Conservation (phyloP, 2,329 filamentous ascomycete species). For the Elsinoe arachidis region DNA sequence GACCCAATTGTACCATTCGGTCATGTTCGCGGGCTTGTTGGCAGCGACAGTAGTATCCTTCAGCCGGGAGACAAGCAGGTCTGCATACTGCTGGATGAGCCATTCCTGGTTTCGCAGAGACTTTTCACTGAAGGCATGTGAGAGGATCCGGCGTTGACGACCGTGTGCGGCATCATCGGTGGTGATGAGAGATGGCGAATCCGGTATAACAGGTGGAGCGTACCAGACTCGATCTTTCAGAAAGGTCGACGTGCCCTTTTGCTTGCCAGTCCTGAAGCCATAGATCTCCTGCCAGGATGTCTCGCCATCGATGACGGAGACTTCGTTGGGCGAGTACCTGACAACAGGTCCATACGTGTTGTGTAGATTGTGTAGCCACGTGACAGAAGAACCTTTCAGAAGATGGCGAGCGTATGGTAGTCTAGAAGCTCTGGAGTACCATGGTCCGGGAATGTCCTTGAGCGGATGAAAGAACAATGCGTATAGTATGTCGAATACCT, state of each 20-base stretch:
- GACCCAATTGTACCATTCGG: conserved; percentile 28
- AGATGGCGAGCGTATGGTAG: conserved; percentile 27
- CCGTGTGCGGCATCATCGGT: conserved; percentile 26
- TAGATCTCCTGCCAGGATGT: conserved; percentile 38
- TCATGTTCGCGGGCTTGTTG: conserved; percentile 20
- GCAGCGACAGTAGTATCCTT: conserved; percentile 13
- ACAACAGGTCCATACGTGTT: conserved; percentile 36
- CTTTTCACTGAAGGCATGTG: conserved; percentile 36
- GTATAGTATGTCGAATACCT: conserved; percentile 22
- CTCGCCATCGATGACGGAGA: conserved; percentile 37
- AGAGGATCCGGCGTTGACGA: conserved; percentile 30
- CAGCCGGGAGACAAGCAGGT: conserved; percentile 32
- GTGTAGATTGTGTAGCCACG: conserved; percentile 25
- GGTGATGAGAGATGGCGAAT: conserved; percentile 23
- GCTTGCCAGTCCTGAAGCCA: conserved; percentile 30
- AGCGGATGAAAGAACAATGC: conserved; percentile 35
- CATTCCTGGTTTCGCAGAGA: conserved; percentile 34
- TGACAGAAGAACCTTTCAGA: conserved; percentile 20
- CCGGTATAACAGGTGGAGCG: conserved; percentile 23
- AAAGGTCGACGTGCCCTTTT: conserved; percentile 27
- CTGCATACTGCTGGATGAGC: conserved; percentile 32
- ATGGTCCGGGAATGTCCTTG: conserved; percentile 32
- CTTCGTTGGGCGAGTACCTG: conserved; percentile 33
- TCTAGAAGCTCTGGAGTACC: conserved; percentile 24
- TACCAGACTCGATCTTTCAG: conserved; percentile 33